A percentile compares a stretch with the other conserved stretches of the same genome.
phyloP scores from a whole-genome alignment of 2,329 filamentous ascomycete genomes.

The Aspergillus texensis region DNA sequence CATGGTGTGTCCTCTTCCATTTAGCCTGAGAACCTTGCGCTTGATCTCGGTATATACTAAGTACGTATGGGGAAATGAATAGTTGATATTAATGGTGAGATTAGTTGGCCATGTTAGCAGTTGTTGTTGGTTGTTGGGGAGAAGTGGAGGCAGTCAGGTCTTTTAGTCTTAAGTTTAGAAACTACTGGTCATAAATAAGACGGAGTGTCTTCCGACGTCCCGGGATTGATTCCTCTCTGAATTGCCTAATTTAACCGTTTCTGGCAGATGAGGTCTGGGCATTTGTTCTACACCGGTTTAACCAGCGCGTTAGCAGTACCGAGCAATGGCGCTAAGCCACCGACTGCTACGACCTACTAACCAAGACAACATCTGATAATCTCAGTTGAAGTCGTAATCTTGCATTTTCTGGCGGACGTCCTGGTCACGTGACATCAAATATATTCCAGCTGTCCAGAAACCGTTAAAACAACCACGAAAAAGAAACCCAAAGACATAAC shows the following conservation, averaged over 20 bases:
- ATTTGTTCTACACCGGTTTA: not conserved
- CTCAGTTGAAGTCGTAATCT: slow-evolving; percentile 2
- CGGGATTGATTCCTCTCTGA: not conserved
- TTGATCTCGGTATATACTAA: not conserved
- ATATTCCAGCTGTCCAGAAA: slow-evolving; percentile 7
- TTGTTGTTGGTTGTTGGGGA: not conserved
- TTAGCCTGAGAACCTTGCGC: not conserved
- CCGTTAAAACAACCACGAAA: slow-evolving; percentile 2
- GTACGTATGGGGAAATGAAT: not conserved
- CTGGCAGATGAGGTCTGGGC: not conserved
- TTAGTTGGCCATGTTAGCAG: not conserved
- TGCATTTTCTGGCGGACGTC: slow-evolving; percentile 1
- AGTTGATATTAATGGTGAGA: not conserved
- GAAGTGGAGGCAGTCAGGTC: not conserved
- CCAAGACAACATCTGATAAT: not conserved
- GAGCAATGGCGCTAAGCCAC: not conserved
- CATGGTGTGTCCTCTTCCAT: not conserved
- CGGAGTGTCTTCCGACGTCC: not conserved
- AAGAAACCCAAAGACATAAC: slow-evolving; percentile 1
- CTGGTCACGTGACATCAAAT: slow-evolving; percentile 4
- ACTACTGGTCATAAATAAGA: not conserved
- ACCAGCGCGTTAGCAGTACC: not conserved
- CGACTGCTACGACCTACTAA: not conserved
- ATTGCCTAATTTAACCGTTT: not conserved
- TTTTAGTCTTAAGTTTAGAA: not conserved